A percentile compares a stretch with the other conserved stretches of the same genome.
These are phyloP conservation scores for Kokia cookei DNA, from an alignment of 441 rosid species.

Conservation along the genomic window DNA sequence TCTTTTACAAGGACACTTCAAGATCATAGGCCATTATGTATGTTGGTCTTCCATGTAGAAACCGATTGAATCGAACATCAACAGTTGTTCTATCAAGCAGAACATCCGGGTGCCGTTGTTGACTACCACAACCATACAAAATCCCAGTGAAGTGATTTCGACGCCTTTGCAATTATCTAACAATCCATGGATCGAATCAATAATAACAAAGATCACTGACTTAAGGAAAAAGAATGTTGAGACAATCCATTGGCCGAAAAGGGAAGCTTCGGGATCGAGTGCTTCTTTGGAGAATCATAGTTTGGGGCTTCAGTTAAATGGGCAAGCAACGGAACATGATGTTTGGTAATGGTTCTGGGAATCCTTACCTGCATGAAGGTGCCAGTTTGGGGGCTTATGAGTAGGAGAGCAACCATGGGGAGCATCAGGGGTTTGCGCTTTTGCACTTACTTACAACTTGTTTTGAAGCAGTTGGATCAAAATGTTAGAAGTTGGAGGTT, in stretches of 20 bases:
- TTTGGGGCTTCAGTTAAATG: conserved; percentile 44
- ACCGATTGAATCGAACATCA: conserved; percentile 53
- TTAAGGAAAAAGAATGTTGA: conserved; percentile 56
- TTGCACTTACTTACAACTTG: conserved; percentile 57
- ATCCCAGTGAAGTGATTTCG: conserved; percentile 55
- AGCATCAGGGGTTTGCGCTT: conserved; percentile 65
- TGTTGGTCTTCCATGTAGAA: conserved; percentile 68
- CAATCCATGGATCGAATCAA: conserved; percentile 76
- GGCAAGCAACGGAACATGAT: conserved; percentile 36
- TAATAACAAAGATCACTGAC: conserved; percentile 61
- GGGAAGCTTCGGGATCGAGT: conserved; percentile 76
- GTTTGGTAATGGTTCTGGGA: conserved; percentile 49
- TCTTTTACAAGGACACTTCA: conserved; percentile 70
- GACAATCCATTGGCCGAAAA: conserved; percentile 47
- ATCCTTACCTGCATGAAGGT: conserved; percentile 34
- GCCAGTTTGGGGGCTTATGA: conserved; percentile 31
- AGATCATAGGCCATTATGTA: conserved; percentile 63
- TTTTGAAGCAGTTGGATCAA: conserved; percentile 70
- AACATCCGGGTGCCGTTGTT: conserved; percentile 79
- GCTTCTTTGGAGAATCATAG: conserved; percentile 67
- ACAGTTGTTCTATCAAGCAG: conserved; percentile 70
- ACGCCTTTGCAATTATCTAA: conserved; percentile 57
- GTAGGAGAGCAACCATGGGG: conserved; percentile 37
- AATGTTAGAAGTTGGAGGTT: neutral
- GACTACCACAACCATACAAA: conserved; percentile 39